Evolutionary conservation across 176 grass and related monocot species (phyloP).

Genomic region (Zoysia japonica): DNA sequence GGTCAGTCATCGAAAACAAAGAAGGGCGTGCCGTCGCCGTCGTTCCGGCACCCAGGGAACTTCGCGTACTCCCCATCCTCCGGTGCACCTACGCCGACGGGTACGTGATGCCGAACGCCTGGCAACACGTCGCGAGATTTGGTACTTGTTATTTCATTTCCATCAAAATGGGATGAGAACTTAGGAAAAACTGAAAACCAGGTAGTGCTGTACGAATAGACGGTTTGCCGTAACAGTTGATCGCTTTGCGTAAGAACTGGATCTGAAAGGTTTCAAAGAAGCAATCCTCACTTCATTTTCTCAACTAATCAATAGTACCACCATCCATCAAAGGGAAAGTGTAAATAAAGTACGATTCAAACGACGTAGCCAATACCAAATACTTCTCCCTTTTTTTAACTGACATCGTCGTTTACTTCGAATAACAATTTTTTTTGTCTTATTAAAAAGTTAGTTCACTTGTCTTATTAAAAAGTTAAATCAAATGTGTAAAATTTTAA

Average conservation of each 20-base stretch:
- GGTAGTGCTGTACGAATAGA: neutral
- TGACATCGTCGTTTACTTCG: too few relatives aligned
- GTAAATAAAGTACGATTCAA: neutral
- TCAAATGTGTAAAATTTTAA: too few relatives aligned
- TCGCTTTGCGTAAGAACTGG: slow-evolving; percentile 25
- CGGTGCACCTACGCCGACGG: too few relatives aligned
- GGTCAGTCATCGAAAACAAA: too few relatives aligned
- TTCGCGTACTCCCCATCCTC: too few relatives aligned
- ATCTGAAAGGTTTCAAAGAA: neutral
- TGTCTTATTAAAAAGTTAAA: too few relatives aligned
- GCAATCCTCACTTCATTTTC: neutral
- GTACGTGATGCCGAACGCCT: too few relatives aligned
- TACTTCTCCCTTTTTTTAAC: too few relatives aligned
- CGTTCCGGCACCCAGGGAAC: neutral
- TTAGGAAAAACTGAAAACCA: neutral
- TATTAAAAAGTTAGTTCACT: too few relatives aligned
- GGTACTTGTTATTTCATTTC: too few relatives aligned
- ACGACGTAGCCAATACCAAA: neutral
- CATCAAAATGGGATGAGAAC: neutral
- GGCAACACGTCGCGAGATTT: neutral
- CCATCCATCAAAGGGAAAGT: neutral
- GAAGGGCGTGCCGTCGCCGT: too few relatives aligned
- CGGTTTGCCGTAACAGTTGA: neutral
- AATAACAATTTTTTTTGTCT: too few relatives aligned
- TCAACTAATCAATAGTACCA: slow-evolving; percentile 6